Conservation (phyloP, 169 alveolate species). For the Nephromyces sp. region DNA sequence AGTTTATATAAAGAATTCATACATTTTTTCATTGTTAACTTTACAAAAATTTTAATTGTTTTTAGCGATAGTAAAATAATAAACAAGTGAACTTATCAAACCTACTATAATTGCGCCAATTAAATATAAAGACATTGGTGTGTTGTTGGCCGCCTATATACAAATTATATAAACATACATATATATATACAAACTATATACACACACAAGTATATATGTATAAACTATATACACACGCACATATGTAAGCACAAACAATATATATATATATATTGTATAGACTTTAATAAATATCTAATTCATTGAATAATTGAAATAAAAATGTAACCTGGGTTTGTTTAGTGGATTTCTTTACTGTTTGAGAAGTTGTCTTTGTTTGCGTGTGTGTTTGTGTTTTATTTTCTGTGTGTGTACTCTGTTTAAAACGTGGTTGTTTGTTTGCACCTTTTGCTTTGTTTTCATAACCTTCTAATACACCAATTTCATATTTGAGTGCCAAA, state of each 20-base stretch:
- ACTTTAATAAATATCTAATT: not conserved
- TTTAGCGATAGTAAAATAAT: not conserved
- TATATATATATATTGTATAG: not conserved
- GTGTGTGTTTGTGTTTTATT: not conserved
- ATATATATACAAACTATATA: not conserved
- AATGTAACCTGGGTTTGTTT: not conserved
- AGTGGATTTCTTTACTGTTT: not conserved
- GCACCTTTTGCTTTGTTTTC: not conserved
- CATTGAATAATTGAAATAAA: not conserved
- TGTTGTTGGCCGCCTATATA: not conserved
- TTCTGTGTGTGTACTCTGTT: not conserved
- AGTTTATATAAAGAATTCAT: not conserved
- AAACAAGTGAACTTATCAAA: constrained; percentile 1
- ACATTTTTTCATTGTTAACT: constrained; percentile 16
- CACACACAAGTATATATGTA: constrained; percentile 1
- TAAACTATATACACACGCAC: not conserved
- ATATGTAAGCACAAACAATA: not conserved
- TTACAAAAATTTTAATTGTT: constrained; percentile 2
- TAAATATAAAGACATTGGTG: not conserved
- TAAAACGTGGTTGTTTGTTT: not conserved
- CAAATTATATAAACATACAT: not conserved
- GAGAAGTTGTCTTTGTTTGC: too few relatives aligned
- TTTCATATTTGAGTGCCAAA: not conserved
- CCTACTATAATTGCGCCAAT: not conserved
- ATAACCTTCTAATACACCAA: constrained; percentile 10